phyloP scores from a whole-genome alignment of 2,329 filamentous ascomycete species.

The Ophiocordyceps sinensis region DNA sequence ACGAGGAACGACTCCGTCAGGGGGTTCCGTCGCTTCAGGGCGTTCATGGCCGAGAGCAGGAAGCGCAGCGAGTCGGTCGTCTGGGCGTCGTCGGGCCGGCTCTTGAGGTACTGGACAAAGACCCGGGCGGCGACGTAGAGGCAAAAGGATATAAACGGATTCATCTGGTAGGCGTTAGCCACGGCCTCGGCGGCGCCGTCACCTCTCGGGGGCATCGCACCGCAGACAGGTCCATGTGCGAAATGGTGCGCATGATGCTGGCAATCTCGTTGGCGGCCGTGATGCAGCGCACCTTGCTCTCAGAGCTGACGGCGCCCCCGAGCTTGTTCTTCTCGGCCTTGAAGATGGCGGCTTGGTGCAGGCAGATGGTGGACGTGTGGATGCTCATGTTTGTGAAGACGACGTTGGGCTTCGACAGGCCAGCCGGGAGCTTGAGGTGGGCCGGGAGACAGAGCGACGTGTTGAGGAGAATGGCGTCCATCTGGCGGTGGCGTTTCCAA shows the following conservation, averaged over 20 bases:
- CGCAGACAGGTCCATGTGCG: slow-evolving; percentile 69
- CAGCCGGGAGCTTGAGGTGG: slow-evolving; percentile 63
- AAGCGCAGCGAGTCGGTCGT: slow-evolving; percentile 77
- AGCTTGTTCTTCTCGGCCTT: slow-evolving; percentile 85
- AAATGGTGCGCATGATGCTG: slow-evolving; percentile 88
- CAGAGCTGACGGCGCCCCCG: slow-evolving; percentile 60
- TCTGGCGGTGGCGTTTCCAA: slow-evolving; percentile 80
- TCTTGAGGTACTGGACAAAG: slow-evolving; percentile 94
- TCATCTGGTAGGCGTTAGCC: slow-evolving; percentile 48
- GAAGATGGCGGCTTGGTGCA: slow-evolving; percentile 97
- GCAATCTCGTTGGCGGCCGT: slow-evolving; percentile 89
- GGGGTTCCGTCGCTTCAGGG: slow-evolving; percentile 74
- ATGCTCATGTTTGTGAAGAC: slow-evolving; percentile 96
- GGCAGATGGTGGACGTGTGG: slow-evolving; percentile 87
- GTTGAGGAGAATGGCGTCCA: slow-evolving; percentile 84
- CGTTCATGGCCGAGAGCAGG: slow-evolving; percentile 78
- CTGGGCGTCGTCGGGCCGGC: slow-evolving; percentile 69
- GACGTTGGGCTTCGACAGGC: slow-evolving; percentile 65
- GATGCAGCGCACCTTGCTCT: slow-evolving; percentile 87
- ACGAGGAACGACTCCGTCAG: slow-evolving; percentile 90
- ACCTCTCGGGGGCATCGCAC: slow-evolving; percentile 35
- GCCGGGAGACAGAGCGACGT: slow-evolving; percentile 72
- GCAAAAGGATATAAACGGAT: slow-evolving; percentile 89
- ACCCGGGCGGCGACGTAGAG: slow-evolving; percentile 91
- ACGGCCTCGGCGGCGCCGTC: not conserved